phyloP scores from a whole-genome alignment of 169 alveolate species.

The Plasmodium billcollinsi region DNA sequence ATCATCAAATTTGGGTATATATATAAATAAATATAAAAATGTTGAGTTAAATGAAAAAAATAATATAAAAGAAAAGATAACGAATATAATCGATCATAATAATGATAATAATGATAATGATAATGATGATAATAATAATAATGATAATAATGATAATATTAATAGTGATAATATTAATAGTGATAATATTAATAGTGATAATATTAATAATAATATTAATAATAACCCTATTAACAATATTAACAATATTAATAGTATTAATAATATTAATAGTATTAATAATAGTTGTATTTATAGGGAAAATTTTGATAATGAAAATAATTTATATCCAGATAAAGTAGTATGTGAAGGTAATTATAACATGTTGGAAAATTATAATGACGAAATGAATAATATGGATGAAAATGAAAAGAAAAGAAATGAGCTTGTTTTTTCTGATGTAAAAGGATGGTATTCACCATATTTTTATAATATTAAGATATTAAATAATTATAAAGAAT shows the following conservation, averaged over 20 bases:
- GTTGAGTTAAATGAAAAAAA: neutral
- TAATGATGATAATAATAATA: neutral
- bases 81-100: too few species aligned
- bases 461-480: slow-evolving; percentile 69
- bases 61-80: neutral
- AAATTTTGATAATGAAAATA: neutral
- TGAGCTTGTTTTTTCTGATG: slow-evolving; percentile 54
- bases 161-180: neutral
- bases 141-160: neutral
- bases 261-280: neutral
- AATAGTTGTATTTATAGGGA: neutral
- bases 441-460: slow-evolving; percentile 75
- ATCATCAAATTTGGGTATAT: neutral
- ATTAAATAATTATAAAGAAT: slow-evolving; percentile 32
- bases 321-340: neutral
- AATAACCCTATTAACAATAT: neutral
- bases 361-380: slow-evolving; percentile 6
- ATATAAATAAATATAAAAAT: neutral
- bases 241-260: neutral
- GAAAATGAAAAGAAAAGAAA: slow-evolving; percentile 35
- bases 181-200: neutral
- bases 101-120: neutral
- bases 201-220: neutral
- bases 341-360: neutral
- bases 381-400: slow-evolving; percentile 11